Evolutionary conservation across 2,329 filamentous ascomycete species (phyloP), one percentile per base, ranked within the genome.

Genomic region (Ceratocystis diversiconidia): DNA sequence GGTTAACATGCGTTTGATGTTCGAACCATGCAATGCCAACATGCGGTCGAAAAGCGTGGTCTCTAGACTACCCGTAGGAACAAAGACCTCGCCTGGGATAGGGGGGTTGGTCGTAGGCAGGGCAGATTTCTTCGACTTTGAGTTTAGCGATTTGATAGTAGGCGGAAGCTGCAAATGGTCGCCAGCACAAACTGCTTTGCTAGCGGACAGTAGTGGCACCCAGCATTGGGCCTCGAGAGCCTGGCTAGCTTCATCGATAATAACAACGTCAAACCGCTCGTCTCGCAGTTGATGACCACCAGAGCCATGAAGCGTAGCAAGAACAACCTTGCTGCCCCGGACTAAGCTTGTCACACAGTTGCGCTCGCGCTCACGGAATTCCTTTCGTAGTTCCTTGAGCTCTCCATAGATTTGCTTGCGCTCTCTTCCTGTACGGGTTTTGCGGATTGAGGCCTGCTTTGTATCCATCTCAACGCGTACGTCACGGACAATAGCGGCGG

Each of bases 191-290:
- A 99, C 86, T 7, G 90, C 86, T 77, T 96, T 97, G 70, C 80
- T 84, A 0, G 90, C 90, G 50, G 84, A 82, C 19, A 96, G 76
- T 60, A 99, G 76, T 10, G 94, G 86, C 63, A 97, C 92, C 94
- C 94, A 99, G 76, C 92, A 96, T 75, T 97, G 92, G 0, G 94
- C 92, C 75, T 99, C 94, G 8, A 97, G 79, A 1, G 94, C 94
- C 74, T 99, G 94, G 73, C 89, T 95, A 3, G 92, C 94, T 76
- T 99, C 94, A 72, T 99, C 94, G 66, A 99, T 90, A 68, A 99
- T 86, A 32, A 99, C 89, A 3, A 96, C 88, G 74, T 99, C 94
- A 69, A 99, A 99, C 63, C 83, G 78, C 72, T 95, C 85, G 68
- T 86, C 82, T 68, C 85, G 86, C 41, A 96, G 78, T 75, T 96